Base-by-base conservation (phyloP, 768 basidiomycete species). In the Mrakia blollopis region DNA sequence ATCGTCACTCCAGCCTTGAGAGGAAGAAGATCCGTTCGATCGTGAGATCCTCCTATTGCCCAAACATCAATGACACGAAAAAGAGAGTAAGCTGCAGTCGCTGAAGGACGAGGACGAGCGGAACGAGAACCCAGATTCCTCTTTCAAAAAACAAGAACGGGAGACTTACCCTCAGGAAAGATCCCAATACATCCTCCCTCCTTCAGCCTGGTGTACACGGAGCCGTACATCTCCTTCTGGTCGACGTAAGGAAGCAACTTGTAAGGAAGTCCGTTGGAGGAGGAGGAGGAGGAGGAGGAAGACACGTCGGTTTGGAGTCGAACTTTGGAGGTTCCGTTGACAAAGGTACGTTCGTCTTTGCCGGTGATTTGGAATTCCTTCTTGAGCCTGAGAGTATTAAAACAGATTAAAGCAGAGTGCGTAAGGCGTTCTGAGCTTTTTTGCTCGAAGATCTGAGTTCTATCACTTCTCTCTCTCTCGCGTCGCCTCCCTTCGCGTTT, bases 1-100 rank as follows among this genome's bases (percentile, higher is more conserved):
- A 98, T 88, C 1, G 94, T 92, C 50, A 98, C 95, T 7, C 97
- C 97, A 39, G 97, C 97, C 85, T 99, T 99, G 57, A 99, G 87
- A 2, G 97, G 97, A 28, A 98, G 88, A 70, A 98, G 87, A 84
- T 98, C 94, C 13, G 93, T 95, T 57, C 97, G 91, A 84, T 99
- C 97, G 83, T 99, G 97, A 77, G 95, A 98, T 75, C 97, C 97
- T 80, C 97, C 95, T 98, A 78, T 71, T n/a, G n/a, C n/a, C n/a
- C n/a, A n/a, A n/a, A n/a, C n/a, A n/a, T n/a, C 71, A 72, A 80
- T 74, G 14, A 62, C 16, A 54, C n/a, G n/a, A n/a, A n/a, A n/a
- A 14, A 25, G 28, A 18, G 7, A 50, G 47, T 50, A 14, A 50
- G 47, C 47, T 50, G 11, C 18, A 41, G 39, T 21, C 18, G 47